Evolutionary conservation across 345 rosid species (phyloP), one percentile per base, ranked within the genome.

Genomic region (Aquilaria malaccensis): DNA sequence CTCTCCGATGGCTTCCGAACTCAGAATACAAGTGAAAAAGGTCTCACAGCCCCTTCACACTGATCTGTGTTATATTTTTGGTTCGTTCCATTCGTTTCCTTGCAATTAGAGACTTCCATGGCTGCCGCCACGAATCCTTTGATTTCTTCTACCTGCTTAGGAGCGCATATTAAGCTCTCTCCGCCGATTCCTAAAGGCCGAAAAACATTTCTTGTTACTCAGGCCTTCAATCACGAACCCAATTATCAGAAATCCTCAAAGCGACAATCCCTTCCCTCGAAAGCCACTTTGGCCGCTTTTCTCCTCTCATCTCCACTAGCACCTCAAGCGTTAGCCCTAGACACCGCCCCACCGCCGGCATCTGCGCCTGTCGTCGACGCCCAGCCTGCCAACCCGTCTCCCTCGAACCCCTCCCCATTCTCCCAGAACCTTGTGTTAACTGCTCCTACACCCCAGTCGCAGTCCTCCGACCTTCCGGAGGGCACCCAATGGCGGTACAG

Each of bases 401-500:
- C 86, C 2, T 65, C 80, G 7, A 74, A 67, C 33, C 2, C 74
- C 29, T 76, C 87, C 10, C 80, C 87, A 45, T 79, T 84, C 63
- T 49, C 65, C 30, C 85, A 82, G 62, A 84, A 74, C 64, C 76
- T 80, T 3, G 67, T 76, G 14, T 55, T 84, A 0, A 86, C 82
- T 1, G 94, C 86, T 6, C 94, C 89, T 2, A 84, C 72, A 48
- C 90, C 88, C 4, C 81, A 77, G 55, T 72, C 81, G 14, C 75
- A 77, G 43, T 66, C 85, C 50, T 65, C 88, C 2, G 90, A 82
- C 64, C 80, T 87, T 45, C 94, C 95, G 4, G 91, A 87, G 15
- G 85, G 95, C 12, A 74, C 65, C 14, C 86, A 84, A 61, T 87
- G 95, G 88, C 76, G 91, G 1, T 87, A 87, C 91, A 87, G 88